These are phyloP conservation scores for Alternaria angustiovoidea DNA, from an alignment of 2,329 filamentous ascomycete genomes.

Conservation along the genomic window DNA sequence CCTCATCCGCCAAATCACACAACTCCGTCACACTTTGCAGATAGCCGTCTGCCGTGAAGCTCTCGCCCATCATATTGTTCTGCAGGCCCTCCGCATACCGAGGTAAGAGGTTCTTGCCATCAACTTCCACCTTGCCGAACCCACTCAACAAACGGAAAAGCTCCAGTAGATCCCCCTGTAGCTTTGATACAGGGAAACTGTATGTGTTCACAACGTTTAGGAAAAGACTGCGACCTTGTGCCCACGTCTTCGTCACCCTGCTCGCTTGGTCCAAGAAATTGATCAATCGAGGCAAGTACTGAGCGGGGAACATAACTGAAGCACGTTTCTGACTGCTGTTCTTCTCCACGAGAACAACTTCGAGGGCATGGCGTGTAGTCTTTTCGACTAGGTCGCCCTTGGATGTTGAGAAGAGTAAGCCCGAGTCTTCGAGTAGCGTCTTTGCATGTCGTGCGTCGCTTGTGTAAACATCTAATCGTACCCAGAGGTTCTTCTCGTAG, in stretches of 20 bases:
- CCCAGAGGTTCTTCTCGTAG: slow-evolving; percentile 44
- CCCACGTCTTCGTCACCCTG: slow-evolving; percentile 32
- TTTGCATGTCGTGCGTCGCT: slow-evolving; percentile 42
- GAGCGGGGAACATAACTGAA: slow-evolving; percentile 43
- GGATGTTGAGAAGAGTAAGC: slow-evolving; percentile 38
- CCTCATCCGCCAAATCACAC: slow-evolving; percentile 30
- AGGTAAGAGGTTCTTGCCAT: slow-evolving; percentile 28
- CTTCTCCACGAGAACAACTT: slow-evolving; percentile 41
- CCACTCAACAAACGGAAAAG: slow-evolving; percentile 38
- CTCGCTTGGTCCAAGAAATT: slow-evolving; percentile 44
- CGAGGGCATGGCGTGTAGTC: slow-evolving; percentile 34
- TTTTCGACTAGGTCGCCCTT: slow-evolving; percentile 13
- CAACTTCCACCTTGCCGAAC: slow-evolving; percentile 31
- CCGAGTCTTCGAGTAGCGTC: slow-evolving; percentile 43
- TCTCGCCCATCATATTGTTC: slow-evolving; percentile 23
- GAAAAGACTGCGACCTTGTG: slow-evolving; percentile 28
- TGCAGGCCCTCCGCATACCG: slow-evolving; percentile 37
- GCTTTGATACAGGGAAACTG: slow-evolving; percentile 27
- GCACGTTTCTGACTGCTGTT: slow-evolving; percentile 38
- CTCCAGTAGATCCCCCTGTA: slow-evolving; percentile 47
- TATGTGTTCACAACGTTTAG: slow-evolving; percentile 38
- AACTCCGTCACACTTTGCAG: slow-evolving; percentile 28
- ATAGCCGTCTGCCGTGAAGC: slow-evolving; percentile 28
- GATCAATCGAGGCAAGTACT: slow-evolving; percentile 46
- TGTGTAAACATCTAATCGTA: slow-evolving; percentile 36